Evolutionary conservation across 2,329 filamentous ascomycete species (phyloP), one percentile per base, ranked within the genome.

Genomic region (Ophiostoma sp.): DNA sequence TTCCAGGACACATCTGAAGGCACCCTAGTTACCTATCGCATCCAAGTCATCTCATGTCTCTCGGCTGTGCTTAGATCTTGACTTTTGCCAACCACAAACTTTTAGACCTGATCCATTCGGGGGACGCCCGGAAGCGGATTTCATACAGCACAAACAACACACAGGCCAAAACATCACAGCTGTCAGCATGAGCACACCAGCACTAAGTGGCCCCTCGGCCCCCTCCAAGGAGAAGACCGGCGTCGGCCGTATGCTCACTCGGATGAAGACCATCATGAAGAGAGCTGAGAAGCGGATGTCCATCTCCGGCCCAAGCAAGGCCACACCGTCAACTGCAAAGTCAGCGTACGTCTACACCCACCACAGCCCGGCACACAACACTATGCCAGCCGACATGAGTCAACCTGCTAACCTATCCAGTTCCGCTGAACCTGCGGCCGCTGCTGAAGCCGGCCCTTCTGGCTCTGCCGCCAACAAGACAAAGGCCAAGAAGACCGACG

Each of bases 221-320:
- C 73, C 76, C 63, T 73, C 75, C 62, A 78, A 77, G 73, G 79
- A 81, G 72, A 83, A 80, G 76, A 83, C 78, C 74, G 79, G 80
- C 14, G 72, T 80, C 12, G 72, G 78, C 67, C 83, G 78, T 73
- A 76, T 85, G 27, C 70, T 85, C 44, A 80, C 79, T 47, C 78
- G 81, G 47, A 78, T 83, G 74, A 85, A 81, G 78, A 82, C 81
- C 3, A 81, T 82, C 44, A 77, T 84, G 68, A 83, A 77, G 75
- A 81, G 77, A 72, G 76, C 79, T 70, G 81, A 81, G 66, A 73
- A 74, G 72, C 67, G 72, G 64, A 72, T 70, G 47, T 69, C 72
- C 67, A 47, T 73, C 64, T 71, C 75, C 63, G 65, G 73, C 66
- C 45, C 67, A 14, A 68, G 66, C 68, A 67, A 71, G 8, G 69